phyloP scores from a whole-genome alignment of 2,329 filamentous ascomycete genomes.

The Amphichorda felina region DNA sequence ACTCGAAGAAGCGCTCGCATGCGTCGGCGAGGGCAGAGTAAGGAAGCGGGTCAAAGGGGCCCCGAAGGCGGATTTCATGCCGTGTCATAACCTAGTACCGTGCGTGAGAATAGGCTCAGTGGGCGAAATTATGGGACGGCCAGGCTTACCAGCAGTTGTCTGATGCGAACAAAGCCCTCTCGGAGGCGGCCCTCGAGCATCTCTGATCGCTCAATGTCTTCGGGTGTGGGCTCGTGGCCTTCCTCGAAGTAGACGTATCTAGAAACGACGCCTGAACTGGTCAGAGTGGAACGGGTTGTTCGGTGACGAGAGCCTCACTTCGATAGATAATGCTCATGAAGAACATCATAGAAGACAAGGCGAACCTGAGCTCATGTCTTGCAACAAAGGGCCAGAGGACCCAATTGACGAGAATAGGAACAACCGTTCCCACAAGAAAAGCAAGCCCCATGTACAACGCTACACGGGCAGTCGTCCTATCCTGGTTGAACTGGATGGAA shows the following conservation, averaged over 20 bases:
- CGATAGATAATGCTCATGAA: constrained; percentile 46
- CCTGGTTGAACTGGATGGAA: constrained; percentile 17
- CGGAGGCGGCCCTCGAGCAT: constrained; percentile 46
- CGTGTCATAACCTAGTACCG: constrained; percentile 40
- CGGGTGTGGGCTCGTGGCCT: constrained; percentile 35
- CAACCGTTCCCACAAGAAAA: constrained; percentile 40
- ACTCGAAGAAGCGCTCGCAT: constrained; percentile 47
- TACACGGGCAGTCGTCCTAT: constrained; percentile 23
- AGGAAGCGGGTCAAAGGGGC: constrained; percentile 42
- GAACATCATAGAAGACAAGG: constrained; percentile 43
- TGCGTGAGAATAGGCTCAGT: too few species aligned
- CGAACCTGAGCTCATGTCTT: constrained; percentile 43
- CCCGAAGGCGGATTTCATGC: constrained; percentile 46
- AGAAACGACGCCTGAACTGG: constrained; percentile 31
- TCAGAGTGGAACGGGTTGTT: background rate
- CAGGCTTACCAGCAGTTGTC: constrained; percentile 37
- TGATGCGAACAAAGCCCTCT: constrained; percentile 46
- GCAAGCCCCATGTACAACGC: constrained; percentile 35
- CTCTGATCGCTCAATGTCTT: constrained; percentile 40
- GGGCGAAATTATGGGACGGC: too few species aligned
- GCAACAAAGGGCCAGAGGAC: constrained; percentile 50
- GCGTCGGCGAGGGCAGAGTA: constrained; percentile 43
- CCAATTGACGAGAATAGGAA: constrained; percentile 45
- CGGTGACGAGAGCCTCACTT: constrained; percentile 19
- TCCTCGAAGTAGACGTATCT: constrained; percentile 48